Base-by-base conservation (phyloP, 495 filamentous ascomycete genomes). In the Chaetomidium leptoderma region DNA sequence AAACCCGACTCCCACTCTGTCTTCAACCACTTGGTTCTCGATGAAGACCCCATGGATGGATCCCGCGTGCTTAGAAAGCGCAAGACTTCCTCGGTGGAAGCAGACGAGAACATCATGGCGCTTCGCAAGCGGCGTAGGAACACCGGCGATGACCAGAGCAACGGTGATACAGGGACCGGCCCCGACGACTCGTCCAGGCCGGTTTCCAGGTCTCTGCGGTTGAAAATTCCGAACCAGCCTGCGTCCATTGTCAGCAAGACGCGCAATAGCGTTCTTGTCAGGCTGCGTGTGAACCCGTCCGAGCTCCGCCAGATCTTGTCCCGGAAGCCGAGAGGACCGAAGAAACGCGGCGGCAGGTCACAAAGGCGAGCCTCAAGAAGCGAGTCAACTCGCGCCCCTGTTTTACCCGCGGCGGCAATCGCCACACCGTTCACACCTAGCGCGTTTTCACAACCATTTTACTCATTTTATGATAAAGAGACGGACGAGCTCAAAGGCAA, bases 401-500 rank as follows among this genome's bases (percentile, higher is more conserved):
- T 32, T 11, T 37, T 58, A 14, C 13, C 62, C 0, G 26, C 42
- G 69, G 65, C 58, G 47, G 73, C 59, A 10, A 59, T 53, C 16
- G 44, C 60, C 63, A 77, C 77, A 5, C 73, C 77, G 0, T 78
- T 77, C 75, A 81, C 87, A 36, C 77, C 85, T 35, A 67, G 76
- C 3, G 76, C 70, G 44, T 84, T 81, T 56, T 75, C 77, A 0
- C 79, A 81, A 39, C 86, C 87, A 9, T 91, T 95, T 63, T 92
- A 91, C 66, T 85, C 87, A 1, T 89, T 95, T 59, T 83, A 86
- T 58, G 91, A 95, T 58, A 88, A 88, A 44, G 91, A 96, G 56
- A 85, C 83, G 32, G 93, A 97, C 60, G 92, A 97, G 63, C 72
- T 81, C 11, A 95, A 95, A 67, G 86, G 86, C 16, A 98, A 96